phyloP scores from a whole-genome alignment of 805 yeast genomes.

The Lipomyces sp. region DNA sequence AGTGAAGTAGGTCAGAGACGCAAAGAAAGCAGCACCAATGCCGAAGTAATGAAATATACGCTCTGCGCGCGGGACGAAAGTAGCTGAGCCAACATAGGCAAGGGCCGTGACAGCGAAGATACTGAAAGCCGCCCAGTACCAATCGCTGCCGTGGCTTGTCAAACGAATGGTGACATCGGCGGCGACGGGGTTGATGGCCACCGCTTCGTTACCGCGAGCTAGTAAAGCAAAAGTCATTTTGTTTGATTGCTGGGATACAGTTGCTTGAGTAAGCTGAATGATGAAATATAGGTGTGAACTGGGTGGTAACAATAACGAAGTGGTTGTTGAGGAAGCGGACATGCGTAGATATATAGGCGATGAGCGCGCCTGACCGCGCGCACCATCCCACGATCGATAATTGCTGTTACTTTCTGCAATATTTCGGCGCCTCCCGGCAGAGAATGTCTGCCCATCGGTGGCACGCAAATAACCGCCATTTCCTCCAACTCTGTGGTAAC shows the following conservation, averaged over 20 bases:
- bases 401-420: no score
- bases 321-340: no score
- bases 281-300: neutral
- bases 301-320: no score
- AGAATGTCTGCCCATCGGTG: no score
- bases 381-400: no score
- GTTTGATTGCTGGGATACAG: neutral
- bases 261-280: neutral
- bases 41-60: constrained; percentile 49
- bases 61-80: constrained; percentile 40
- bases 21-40: constrained; percentile 48
- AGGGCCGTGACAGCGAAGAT: constrained; percentile 52
- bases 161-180: constrained; percentile 38
- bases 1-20: constrained; percentile 58
- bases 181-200: constrained; percentile 22
- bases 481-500: no score
- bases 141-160: constrained; percentile 65
- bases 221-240: neutral
- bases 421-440: no score
- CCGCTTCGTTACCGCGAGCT: constrained; percentile 29
- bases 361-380: no score
- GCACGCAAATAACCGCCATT: no score
- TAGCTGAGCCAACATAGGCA: constrained; percentile 42
- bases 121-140: constrained; percentile 71
- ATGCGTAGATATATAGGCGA: no score